Conservation (phyloP, 2,329 filamentous ascomycete species). For the Alternaria consortialis region DNA sequence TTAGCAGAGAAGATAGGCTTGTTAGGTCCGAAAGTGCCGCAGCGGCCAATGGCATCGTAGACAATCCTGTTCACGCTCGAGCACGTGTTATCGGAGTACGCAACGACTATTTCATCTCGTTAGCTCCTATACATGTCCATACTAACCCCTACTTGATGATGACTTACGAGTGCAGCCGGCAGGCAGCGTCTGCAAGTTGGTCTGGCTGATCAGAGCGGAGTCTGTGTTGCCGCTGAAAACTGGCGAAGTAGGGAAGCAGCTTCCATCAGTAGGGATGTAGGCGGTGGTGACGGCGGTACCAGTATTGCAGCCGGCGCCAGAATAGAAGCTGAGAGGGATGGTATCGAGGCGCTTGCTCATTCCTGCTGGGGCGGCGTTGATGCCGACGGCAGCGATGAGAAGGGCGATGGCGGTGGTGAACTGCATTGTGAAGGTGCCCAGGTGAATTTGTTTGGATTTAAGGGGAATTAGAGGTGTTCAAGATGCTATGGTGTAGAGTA, state of each 20-base stretch:
- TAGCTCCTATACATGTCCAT: not conserved
- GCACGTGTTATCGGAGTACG: slow-evolving; percentile 15
- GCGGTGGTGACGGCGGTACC: slow-evolving; percentile 16
- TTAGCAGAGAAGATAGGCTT: slow-evolving; percentile 21
- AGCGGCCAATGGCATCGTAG: slow-evolving; percentile 10
- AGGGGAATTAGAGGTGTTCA: not conserved
- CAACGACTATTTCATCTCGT: slow-evolving; percentile 5
- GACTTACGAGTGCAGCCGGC: slow-evolving; percentile 24
- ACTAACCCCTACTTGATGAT: not conserved
- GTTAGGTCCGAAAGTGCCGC: slow-evolving; percentile 19
- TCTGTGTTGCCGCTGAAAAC: slow-evolving; percentile 27
- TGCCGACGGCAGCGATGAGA: slow-evolving; percentile 19
- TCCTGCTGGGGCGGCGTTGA: slow-evolving; percentile 20
- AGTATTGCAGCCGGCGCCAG: slow-evolving; percentile 20
- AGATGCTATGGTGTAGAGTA: not conserved
- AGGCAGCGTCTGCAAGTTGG: slow-evolving; percentile 10
- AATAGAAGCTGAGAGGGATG: slow-evolving; percentile 26
- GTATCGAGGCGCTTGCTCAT: slow-evolving; percentile 16
- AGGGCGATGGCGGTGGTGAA: slow-evolving; percentile 14
- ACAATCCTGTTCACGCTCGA: slow-evolving; percentile 9
- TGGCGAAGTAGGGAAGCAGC: slow-evolving; percentile 23
- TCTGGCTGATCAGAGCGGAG: slow-evolving; percentile 6
- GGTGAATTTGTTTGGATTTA: not conserved
- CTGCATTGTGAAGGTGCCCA: slow-evolving; percentile 15
- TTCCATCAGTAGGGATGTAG: slow-evolving; percentile 24